Evolutionary conservation across 352 stramenopile genomes (phyloP).

Genomic region (Phytophthora pseudosyringae): DNA sequence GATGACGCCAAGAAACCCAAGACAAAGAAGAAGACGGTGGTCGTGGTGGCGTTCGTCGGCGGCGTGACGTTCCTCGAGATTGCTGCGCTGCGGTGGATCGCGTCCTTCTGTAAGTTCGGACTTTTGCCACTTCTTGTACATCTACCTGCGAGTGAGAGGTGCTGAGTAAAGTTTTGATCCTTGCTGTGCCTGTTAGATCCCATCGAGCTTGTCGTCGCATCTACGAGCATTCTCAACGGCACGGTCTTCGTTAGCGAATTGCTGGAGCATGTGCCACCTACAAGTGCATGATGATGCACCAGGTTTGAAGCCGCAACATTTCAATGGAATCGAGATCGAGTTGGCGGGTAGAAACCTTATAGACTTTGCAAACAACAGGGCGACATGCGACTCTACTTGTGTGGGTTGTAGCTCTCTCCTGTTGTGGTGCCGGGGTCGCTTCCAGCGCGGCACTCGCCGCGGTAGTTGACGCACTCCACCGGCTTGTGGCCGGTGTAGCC

Average conservation of each 20-base stretch:
- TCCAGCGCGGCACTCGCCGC: constrained; percentile 70
- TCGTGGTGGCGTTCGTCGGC: constrained; percentile 75
- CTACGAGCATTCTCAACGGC: constrained; percentile 66
- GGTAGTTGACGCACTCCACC: constrained; percentile 79
- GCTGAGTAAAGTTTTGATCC: too few species aligned
- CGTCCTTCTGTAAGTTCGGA: constrained; percentile 57
- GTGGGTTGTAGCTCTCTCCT: constrained; percentile 61
- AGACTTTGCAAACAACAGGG: constrained; percentile 8
- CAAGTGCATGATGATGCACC: constrained; percentile 25
- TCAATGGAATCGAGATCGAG: too few species aligned
- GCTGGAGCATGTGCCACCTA: constrained; percentile 53
- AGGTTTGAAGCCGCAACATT: background rate
- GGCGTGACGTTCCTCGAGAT: constrained; percentile 79
- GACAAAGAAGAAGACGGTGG: constrained; percentile 52
- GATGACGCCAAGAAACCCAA: constrained; percentile 24
- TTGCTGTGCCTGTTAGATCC: constrained; percentile 42
- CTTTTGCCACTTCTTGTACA: too few species aligned
- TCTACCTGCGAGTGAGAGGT: too few species aligned
- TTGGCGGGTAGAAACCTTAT: background rate
- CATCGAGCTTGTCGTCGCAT: constrained; percentile 64
- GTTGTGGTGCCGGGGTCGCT: constrained; percentile 67
- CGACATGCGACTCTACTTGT: constrained; percentile 41
- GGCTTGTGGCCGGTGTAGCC: constrained; percentile 87
- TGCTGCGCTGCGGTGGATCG: constrained; percentile 75
- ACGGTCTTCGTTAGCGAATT: constrained; percentile 56